Conservation (phyloP, 1,284 basidiomycete species). For the Ceratobasidium sp. region DNA sequence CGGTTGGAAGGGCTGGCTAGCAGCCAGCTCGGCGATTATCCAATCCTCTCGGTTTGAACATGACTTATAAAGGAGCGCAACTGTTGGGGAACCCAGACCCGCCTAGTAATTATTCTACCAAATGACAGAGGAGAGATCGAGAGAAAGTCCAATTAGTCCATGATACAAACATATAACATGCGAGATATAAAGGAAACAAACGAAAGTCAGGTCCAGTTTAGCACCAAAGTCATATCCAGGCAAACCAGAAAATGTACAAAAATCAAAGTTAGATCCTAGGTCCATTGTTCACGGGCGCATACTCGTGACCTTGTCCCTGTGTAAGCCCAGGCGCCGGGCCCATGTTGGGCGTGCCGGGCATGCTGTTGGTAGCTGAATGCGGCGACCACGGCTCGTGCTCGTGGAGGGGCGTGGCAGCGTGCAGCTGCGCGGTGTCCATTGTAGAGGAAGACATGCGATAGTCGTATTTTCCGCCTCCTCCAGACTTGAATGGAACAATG, state of each 20-base stretch:
- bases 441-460: conserved; percentile 43
- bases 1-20: too few species aligned
- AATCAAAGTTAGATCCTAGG: not conserved
- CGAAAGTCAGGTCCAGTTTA: not conserved
- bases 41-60: too few species aligned
- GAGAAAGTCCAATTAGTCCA: too few species aligned
- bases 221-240: not conserved
- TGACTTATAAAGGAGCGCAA: too few species aligned
- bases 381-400: conserved; percentile 27
- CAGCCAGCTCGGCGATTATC: too few species aligned
- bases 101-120: too few species aligned
- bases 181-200: not conserved
- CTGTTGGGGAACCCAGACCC: too few species aligned
- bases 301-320: conserved; percentile 2
- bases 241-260: not conserved
- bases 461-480: conserved; percentile 11
- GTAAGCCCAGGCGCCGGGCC: conserved; percentile 28
- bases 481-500: not conserved
- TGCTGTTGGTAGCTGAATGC: conserved; percentile 4
- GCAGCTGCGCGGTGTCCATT: conserved; percentile 35
- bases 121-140: too few species aligned
- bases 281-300: conserved; percentile 8
- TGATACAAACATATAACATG: not conserved
- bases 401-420: conserved; percentile 28
- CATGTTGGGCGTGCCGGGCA: conserved; percentile 15